Percentiles rank a stretch among this genome's conserved stretches.
These are phyloP conservation scores for Phoenix dactylifera DNA, from an alignment of 176 grass and related monocot species.

Conservation along the genomic window DNA sequence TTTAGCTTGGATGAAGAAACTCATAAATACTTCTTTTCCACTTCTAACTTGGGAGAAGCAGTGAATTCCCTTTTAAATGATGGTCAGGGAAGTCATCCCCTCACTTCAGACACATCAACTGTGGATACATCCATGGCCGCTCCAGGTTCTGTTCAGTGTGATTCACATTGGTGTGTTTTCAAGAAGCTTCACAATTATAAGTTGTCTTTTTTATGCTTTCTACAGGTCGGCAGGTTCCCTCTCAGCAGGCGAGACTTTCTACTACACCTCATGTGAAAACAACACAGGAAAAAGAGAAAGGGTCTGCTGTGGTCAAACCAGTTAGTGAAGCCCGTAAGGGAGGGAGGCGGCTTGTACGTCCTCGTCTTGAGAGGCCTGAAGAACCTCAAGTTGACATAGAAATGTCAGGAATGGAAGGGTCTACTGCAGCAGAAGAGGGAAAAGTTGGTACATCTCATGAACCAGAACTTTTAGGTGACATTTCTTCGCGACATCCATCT, in stretches of 20 bases:
- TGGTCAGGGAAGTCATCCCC: slow-evolving; percentile 29
- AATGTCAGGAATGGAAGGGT: slow-evolving; percentile 26
- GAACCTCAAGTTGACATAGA: slow-evolving; percentile 50
- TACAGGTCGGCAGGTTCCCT: slow-evolving; percentile 39
- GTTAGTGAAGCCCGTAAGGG: slow-evolving; percentile 42
- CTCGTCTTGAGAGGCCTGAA: slow-evolving; percentile 57
- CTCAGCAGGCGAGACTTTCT: slow-evolving; percentile 20
- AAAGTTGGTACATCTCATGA: slow-evolving; percentile 34
- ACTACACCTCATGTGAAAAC: slow-evolving; percentile 37
- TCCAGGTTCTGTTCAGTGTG: slow-evolving; percentile 31
- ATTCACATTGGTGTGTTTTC: neutral
- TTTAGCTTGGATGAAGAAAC: slow-evolving; percentile 43
- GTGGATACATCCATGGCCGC: slow-evolving; percentile 23
- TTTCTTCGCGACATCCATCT: slow-evolving; percentile 18
- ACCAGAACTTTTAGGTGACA: slow-evolving; percentile 33
- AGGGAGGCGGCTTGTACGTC: slow-evolving; percentile 58
- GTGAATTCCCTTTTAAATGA: slow-evolving; percentile 39
- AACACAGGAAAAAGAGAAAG: slow-evolving; percentile 38
- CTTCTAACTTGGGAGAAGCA: slow-evolving; percentile 37
- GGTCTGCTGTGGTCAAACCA: slow-evolving; percentile 25
- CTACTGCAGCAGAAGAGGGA: slow-evolving; percentile 28
- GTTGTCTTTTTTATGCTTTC: slow-evolving; percentile 15
- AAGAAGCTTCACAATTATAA: too few species aligned
- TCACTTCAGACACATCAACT: slow-evolving; percentile 27
- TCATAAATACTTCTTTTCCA: slow-evolving; percentile 33